phyloP scores from a whole-genome alignment of 164 flowering plant genomes.

The Dillenia suffruticosa region DNA sequence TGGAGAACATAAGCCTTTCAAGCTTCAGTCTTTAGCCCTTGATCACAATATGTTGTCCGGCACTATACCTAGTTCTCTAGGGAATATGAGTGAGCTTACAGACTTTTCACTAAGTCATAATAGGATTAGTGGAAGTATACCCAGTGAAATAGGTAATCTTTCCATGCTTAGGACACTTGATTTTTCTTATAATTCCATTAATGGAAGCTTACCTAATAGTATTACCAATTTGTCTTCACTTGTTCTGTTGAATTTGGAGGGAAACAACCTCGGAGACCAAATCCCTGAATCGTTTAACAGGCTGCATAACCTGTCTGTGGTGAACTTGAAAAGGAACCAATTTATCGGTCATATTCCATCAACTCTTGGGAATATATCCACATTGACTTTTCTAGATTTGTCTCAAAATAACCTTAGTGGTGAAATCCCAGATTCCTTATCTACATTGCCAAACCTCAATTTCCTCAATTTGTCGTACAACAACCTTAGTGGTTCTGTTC shows the following conservation, averaged over 20 bases:
- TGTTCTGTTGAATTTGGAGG: constrained; percentile 34
- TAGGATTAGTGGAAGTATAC: constrained; percentile 51
- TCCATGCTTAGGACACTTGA: constrained; percentile 48
- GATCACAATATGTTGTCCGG: constrained; percentile 61
- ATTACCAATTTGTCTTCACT: constrained; percentile 46
- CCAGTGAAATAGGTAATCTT: constrained; percentile 47
- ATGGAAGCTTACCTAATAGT: constrained; percentile 50
- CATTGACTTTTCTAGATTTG: constrained; percentile 50
- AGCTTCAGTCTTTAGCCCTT: constrained; percentile 44
- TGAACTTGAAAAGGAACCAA: constrained; percentile 44
- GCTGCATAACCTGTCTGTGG: constrained; percentile 37
- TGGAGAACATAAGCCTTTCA: constrained; percentile 15
- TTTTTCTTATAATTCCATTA: constrained; percentile 51
- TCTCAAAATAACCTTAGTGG: constrained; percentile 58
- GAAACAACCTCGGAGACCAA: constrained; percentile 36
- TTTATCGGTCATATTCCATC: constrained; percentile 56
- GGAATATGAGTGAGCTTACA: constrained; percentile 40
- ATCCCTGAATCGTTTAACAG: constrained; percentile 41
- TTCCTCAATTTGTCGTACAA: constrained; percentile 80
- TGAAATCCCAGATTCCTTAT: constrained; percentile 58
- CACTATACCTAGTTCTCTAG: constrained; percentile 44
- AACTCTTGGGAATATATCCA: constrained; percentile 44
- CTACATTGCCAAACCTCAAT: constrained; percentile 41
- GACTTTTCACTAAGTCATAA: constrained; percentile 50
- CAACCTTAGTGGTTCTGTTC: constrained; percentile 86